These are phyloP conservation scores for Nigrograna mackinnonii DNA, from an alignment of 2,329 filamentous ascomycete species.

Conservation along the genomic window DNA sequence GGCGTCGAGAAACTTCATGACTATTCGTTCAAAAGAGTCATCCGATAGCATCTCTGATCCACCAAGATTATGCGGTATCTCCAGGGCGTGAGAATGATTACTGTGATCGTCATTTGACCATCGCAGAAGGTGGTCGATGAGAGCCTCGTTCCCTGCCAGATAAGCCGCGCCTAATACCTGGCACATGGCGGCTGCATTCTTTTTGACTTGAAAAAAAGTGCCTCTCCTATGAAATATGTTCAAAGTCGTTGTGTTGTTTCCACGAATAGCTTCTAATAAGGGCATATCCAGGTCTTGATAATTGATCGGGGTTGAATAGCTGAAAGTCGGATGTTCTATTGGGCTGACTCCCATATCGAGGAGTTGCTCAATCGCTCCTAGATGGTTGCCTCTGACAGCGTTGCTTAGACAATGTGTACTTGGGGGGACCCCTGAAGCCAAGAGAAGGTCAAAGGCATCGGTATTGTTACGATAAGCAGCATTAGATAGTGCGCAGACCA, in stretches of 20 bases:
- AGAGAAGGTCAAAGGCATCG: not conserved
- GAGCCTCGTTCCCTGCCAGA: too few species aligned
- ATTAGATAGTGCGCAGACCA: not conserved
- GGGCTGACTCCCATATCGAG: not conserved
- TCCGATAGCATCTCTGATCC: not conserved
- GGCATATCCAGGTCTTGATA: not conserved
- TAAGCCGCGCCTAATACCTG: too few species aligned
- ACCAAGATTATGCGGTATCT: too few species aligned
- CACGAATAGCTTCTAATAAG: too few species aligned
- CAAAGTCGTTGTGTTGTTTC: too few species aligned
- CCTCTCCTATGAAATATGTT: too few species aligned
- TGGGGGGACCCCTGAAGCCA: not conserved
- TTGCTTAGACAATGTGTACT: not conserved
- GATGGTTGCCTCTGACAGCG: conserved; percentile 1
- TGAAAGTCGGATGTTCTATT: not conserved
- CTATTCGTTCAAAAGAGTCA: not conserved
- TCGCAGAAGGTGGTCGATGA: too few species aligned
- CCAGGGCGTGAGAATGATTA: too few species aligned
- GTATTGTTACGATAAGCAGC: not conserved
- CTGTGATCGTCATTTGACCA: too few species aligned
- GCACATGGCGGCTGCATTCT: too few species aligned
- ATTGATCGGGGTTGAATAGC: not conserved
- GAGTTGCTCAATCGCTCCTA: conserved; percentile 1
- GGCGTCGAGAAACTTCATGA: not conserved
- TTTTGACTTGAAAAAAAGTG: too few species aligned